phyloP scores from a whole-genome alignment of 2,329 filamentous ascomycete genomes.

The Microdochium bolleyi region DNA sequence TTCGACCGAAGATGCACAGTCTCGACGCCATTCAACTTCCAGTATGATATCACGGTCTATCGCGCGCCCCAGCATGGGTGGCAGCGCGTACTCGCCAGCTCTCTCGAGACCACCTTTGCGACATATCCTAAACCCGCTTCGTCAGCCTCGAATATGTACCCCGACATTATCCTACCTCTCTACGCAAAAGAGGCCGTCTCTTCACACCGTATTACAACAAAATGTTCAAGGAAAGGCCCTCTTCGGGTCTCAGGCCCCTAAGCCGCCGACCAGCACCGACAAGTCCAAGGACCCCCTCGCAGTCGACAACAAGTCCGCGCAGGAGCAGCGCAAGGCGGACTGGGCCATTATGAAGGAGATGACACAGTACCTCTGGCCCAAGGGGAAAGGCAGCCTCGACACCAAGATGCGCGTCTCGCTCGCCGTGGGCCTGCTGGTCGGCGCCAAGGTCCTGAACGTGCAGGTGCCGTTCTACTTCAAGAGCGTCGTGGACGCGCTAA shows the following conservation, averaged over 20 bases:
- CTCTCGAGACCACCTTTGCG: neutral
- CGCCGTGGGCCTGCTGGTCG: conserved; percentile 75
- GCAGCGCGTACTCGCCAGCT: neutral
- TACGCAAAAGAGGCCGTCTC: neutral
- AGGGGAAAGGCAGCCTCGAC: conserved; percentile 74
- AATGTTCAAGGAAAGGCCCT: neutral
- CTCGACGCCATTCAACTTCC: neutral
- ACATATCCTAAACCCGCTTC: neutral
- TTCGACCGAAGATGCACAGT: neutral
- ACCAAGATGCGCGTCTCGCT: conserved; percentile 80
- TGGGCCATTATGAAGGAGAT: conserved; percentile 99
- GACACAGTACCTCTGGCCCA: conserved; percentile 93
- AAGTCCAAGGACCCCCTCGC: conserved; percentile 46
- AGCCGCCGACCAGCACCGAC: neutral
- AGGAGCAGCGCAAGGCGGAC: conserved; percentile 91
- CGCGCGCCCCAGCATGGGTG: neutral
- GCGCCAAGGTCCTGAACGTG: conserved; percentile 92
- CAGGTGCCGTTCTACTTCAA: conserved; percentile 99
- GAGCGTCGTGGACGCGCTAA: conserved; percentile 95
- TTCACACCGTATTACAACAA: neutral
- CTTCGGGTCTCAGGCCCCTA: neutral
- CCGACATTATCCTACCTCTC: neutral
- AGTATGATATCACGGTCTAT: neutral
- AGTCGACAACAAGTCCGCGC: conserved; percentile 57
- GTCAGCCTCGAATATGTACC: neutral